A percentile compares a stretch with the other conserved stretches of the same genome.
Evolutionary conservation across 768 basidiomycete genomes (phyloP).

Genomic region (Rubroboletus satanas): DNA sequence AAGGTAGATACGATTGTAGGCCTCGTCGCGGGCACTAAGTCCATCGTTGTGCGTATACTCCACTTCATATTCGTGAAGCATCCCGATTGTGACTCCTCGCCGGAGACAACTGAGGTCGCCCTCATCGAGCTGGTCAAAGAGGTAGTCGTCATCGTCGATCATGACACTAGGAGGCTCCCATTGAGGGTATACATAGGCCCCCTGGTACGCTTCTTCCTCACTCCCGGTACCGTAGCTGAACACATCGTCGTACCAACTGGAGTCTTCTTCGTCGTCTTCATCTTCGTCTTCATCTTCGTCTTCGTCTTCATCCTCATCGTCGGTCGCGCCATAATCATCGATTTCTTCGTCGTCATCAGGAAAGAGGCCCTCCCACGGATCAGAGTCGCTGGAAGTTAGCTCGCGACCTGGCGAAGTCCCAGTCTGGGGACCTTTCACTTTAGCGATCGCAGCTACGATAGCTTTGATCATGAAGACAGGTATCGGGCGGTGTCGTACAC

Average conservation of each 20-base stretch:
- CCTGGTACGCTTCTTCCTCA: conserved; percentile 37
- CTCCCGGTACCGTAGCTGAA: conserved; percentile 35
- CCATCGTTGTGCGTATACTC: conserved; percentile 53
- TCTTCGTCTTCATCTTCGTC: conserved; percentile 28
- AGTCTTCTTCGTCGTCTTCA: conserved; percentile 31
- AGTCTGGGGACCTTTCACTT: conserved; percentile 34
- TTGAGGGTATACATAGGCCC: conserved; percentile 41
- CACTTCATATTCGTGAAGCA: conserved; percentile 56
- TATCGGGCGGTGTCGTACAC: conserved; percentile 54
- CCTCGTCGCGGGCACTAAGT: conserved; percentile 43
- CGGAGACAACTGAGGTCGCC: conserved; percentile 45
- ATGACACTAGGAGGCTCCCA: conserved; percentile 57
- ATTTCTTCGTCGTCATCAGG: conserved; percentile 42
- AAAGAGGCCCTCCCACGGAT: conserved; percentile 75
- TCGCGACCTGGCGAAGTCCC: conserved; percentile 20
- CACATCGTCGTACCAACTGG: conserved; percentile 30
- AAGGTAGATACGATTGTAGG: conserved; percentile 49
- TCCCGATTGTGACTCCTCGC: conserved; percentile 55
- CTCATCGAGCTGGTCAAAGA: conserved; percentile 33
- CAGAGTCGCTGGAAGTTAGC: conserved; percentile 39
- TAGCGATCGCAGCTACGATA: conserved; percentile 47
- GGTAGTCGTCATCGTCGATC: conserved; percentile 34
- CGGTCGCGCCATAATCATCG: conserved; percentile 30
- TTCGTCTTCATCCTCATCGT: conserved; percentile 22
- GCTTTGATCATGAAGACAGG: conserved; percentile 69